These are phyloP conservation scores for Rhodotorula sp. DNA, from an alignment of 1,284 basidiomycete genomes.

Conservation along the genomic window DNA sequence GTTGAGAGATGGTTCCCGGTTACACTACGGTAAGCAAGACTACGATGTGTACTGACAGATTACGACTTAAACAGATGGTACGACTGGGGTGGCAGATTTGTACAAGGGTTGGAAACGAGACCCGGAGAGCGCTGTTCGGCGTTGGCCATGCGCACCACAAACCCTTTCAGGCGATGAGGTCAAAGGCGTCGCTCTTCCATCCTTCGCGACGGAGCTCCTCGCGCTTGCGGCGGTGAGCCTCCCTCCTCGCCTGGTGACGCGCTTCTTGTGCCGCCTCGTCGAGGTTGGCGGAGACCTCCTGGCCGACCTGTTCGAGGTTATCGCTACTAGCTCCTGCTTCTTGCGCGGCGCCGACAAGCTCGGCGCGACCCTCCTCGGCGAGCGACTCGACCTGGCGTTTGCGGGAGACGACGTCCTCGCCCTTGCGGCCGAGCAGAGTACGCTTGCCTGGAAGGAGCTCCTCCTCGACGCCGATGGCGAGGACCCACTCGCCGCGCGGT, in stretches of 20 bases:
- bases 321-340: constrained; percentile 17
- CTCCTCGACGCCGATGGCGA: constrained; percentile 54
- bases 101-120: too few species aligned
- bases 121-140: too few species aligned
- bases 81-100: too few species aligned
- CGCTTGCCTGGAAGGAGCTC: constrained; percentile 51
- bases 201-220: constrained; percentile 50
- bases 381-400: constrained; percentile 30
- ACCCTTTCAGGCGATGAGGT: constrained; percentile 25
- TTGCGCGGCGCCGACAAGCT: constrained; percentile 20
- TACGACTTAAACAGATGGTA: too few species aligned
- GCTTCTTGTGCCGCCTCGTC: constrained; percentile 49
- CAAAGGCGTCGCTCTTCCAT: constrained; percentile 52
- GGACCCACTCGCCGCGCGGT: constrained; percentile 51
- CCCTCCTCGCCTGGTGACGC: constrained; percentile 43
- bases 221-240: constrained; percentile 46
- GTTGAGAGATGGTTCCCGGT: too few species aligned
- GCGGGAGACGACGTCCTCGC: constrained; percentile 29
- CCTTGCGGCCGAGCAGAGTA: constrained; percentile 24
- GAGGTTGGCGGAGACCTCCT: constrained; percentile 48
- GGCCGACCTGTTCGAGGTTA: constrained; percentile 33
- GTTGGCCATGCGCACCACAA: too few species aligned
- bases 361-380: constrained; percentile 33
- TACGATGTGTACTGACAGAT: too few species aligned
- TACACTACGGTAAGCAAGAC: too few species aligned